Conservation (phyloP, 768 basidiomycete genomes). For the Suillus placidus region DNA sequence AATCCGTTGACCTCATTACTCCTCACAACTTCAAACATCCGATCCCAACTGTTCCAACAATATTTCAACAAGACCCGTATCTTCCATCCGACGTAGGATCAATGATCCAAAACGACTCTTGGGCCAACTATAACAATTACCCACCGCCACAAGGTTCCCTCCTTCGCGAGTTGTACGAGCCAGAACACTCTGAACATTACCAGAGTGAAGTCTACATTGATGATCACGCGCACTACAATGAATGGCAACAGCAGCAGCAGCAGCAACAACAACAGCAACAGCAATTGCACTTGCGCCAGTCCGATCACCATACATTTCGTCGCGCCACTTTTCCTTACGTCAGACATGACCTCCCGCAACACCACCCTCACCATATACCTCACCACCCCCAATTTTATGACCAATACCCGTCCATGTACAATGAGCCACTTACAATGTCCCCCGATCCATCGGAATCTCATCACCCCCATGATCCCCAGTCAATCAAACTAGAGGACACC, state of each 20-base stretch:
- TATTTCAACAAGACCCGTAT: conserved; percentile 46
- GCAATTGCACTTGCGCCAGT: conserved; percentile 19
- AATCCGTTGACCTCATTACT: conserved; percentile 38
- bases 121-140: conserved; percentile 37
- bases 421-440: conserved; percentile 39
- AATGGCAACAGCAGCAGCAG: conserved; percentile 42
- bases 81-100: conserved; percentile 36
- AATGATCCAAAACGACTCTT: conserved; percentile 43
- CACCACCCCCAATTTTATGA: conserved; percentile 38
- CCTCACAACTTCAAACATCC: conserved; percentile 43
- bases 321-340: conserved; percentile 79
- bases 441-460: conserved; percentile 26
- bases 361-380: conserved; percentile 41
- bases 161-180: conserved; percentile 73
- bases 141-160: conserved; percentile 52
- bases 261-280: conserved; percentile 29
- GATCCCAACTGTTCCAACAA: conserved; percentile 50
- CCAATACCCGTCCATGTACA: conserved; percentile 40
- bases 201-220: conserved; percentile 39
- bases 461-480: conserved; percentile 22
- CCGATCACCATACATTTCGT: conserved; percentile 54
- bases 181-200: conserved; percentile 48
- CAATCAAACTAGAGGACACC: conserved; percentile 72
- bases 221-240: conserved; percentile 37
- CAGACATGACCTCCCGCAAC: conserved; percentile 63